Base-by-base conservation (phyloP, 345 rosid species). In the Angophora floribunda region DNA sequence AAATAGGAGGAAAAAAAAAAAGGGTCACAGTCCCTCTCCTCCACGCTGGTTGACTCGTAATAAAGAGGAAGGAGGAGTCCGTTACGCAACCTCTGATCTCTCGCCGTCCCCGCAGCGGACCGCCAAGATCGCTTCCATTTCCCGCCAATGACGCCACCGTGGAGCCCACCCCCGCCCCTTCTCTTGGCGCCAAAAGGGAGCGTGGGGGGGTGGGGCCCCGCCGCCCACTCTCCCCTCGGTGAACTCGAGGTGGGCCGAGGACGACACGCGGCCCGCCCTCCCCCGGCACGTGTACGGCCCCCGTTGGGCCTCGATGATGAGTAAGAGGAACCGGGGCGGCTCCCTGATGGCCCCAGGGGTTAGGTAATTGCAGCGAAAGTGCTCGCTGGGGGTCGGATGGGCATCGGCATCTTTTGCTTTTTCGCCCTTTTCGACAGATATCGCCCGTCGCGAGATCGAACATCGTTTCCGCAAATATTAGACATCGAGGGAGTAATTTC, bases 61-160 rank as follows among this genome's bases (percentile, higher is more conserved):
- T n/a, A 16, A 30, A 1, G 17, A n/a, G 47, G 10, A 11, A 0
- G 52, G 26, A 22, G 10, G 80, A 85, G 91, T 87, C 78, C 86
- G 85, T 4, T 7, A 91, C 91, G 93, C 90, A 90, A 90, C 86
- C 22, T 84, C 57, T 51, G 52, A 51, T 36, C 2, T 22, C 61
- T 22, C 52, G 51, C 26, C 45, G 47, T 47, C 87, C 16, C 30
- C 47, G 28, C 11, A 47, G 89, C 88, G 92, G 91, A 57, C 88
- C 65, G 87, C 50, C 47, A 17, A 19, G 89, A 70, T 80, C 47
- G 89, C 92, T 89, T 87, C 88, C 4, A 75, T 87, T 91, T 94
- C 95, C 96, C 96, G 94, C 94, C 92, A 87, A 70, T 12, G 55
- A 22, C 15, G 89, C 87, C 87, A 63, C 57, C 55, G 89, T 89